Percentiles rank a stretch among this genome's conserved stretches.
Evolutionary conservation across 2,329 filamentous ascomycete species (phyloP).

Genomic region (Zymoseptoria passerinii): DNA sequence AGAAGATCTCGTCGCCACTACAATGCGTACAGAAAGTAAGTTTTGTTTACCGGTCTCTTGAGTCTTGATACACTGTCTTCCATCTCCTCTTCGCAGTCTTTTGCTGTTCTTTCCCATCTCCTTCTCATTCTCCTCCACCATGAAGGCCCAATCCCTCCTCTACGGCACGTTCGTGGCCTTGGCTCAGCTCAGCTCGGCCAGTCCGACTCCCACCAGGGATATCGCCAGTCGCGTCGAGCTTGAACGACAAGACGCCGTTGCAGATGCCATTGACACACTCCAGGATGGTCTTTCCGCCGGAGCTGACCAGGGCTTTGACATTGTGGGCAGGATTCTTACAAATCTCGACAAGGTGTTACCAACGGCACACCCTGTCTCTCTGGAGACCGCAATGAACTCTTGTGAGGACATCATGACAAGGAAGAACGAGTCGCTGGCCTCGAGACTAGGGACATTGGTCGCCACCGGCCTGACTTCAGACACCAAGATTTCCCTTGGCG

Average conservation of each 20-base stretch:
- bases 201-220: not conserved
- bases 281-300: not conserved
- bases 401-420: constrained; percentile 1
- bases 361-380: not conserved
- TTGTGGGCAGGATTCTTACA: not conserved
- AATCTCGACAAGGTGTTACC: not conserved
- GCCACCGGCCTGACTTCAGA: constrained; percentile 25
- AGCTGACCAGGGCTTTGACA: not conserved
- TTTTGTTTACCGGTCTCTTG: not conserved
- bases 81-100: not conserved
- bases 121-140: not conserved
- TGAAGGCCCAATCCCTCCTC: not conserved
- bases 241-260: not conserved
- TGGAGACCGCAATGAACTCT: not conserved
- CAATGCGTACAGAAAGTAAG: not conserved
- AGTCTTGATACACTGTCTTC: not conserved
- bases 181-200: not conserved
- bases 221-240: not conserved
- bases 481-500: not conserved
- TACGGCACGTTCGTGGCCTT: not conserved
- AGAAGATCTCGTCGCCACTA: not conserved
- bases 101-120: not conserved
- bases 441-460: constrained; percentile 19
- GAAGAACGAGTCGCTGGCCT: constrained; percentile 20
- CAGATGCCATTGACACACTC: not conserved